Percentiles rank a stretch among this genome's conserved stretches.
phyloP scores from a whole-genome alignment of 352 stramenopile species.

The Phytophthora fragariaefolia region DNA sequence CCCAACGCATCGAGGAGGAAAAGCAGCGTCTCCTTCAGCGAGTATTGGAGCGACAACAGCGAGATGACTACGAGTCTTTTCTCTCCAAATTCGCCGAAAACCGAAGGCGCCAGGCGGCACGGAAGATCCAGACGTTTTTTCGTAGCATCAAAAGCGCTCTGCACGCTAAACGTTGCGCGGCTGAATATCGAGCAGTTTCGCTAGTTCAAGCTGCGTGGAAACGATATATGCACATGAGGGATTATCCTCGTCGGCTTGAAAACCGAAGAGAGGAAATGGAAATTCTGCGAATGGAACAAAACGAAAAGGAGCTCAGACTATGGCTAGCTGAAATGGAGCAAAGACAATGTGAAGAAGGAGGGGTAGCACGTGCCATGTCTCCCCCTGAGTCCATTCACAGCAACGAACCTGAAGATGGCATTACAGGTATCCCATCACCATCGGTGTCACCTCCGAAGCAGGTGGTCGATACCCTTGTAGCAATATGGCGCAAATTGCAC shows the following conservation, averaged over 20 bases:
- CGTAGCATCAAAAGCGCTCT: constrained; percentile 13
- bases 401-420: background rate
- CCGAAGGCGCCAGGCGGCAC: constrained; percentile 31
- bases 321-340: constrained; percentile 20
- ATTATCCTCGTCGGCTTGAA: constrained; percentile 34
- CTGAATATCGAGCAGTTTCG: constrained; percentile 22
- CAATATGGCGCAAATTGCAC: constrained; percentile 58
- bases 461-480: constrained; percentile 48
- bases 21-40: constrained; percentile 55
- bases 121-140: constrained; percentile 38
- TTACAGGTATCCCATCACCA: constrained; percentile 11
- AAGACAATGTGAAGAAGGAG: constrained; percentile 13
- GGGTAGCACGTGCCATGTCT: background rate
- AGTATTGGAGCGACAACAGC: constrained; percentile 42
- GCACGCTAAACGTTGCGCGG: background rate
- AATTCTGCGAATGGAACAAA: constrained; percentile 39
- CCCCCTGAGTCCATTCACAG: constrained; percentile 14
- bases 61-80: constrained; percentile 26
- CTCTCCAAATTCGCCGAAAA: constrained; percentile 19
- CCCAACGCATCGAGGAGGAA: constrained; percentile 68
- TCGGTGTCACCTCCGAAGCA: constrained; percentile 31
- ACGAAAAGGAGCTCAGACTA: constrained; percentile 39
- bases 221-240: constrained; percentile 28
- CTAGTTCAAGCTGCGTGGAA: constrained; percentile 45
- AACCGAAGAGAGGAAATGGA: constrained; percentile 23